Evolutionary conservation across 2,329 filamentous ascomycete genomes (phyloP), one percentile per base, ranked within the genome.

Genomic region (Ceratocystis diversiconidia): DNA sequence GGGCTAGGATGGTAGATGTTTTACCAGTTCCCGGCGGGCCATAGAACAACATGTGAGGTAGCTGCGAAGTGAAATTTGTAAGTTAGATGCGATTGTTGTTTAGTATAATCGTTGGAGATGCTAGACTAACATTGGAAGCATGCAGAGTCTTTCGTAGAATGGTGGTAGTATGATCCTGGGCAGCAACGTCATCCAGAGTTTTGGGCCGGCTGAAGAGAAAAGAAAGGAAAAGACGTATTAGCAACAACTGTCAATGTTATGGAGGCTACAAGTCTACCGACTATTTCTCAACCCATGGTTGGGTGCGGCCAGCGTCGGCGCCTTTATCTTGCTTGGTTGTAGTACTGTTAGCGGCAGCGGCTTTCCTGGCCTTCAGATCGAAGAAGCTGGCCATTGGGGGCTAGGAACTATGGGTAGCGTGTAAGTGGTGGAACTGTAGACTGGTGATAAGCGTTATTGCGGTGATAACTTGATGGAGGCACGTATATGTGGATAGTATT

Each of bases 241-340:
- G 64, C 30, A 59, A 73, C 67, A 65, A 65, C 4, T 41, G 36
- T 41, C 10, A 41, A 41, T 15, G 36, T 41, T 41, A 41, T 5
- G 36, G 36, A 52, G 28, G 30, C 17, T 12, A 5, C 46, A n/a
- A 22, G 36, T 19, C 61, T 41, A 68, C 82, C 69, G 79, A 96
- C 92, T 96, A 97, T 89, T 97, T 97, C 79, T 97, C 94, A 64
- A 97, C 92, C 94, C 94, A 99, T 72, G 94, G 94, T 73, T 96
- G 92, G 70, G 86, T 80, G 72, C 83, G 82, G 70, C 81, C 81
- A 36, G 79, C 73, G 83, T 87, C 72, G 79, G 81, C 67, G 78
- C 82, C 70, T 69, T 81, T 82, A 68, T 85, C 81, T 65, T 80
- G 75, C 75, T 92, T 95, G 64, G 81, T 81, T 57, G 87, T 84